Conservation (phyloP, 768 basidiomycete genomes). For the Mycena galericulata region DNA sequence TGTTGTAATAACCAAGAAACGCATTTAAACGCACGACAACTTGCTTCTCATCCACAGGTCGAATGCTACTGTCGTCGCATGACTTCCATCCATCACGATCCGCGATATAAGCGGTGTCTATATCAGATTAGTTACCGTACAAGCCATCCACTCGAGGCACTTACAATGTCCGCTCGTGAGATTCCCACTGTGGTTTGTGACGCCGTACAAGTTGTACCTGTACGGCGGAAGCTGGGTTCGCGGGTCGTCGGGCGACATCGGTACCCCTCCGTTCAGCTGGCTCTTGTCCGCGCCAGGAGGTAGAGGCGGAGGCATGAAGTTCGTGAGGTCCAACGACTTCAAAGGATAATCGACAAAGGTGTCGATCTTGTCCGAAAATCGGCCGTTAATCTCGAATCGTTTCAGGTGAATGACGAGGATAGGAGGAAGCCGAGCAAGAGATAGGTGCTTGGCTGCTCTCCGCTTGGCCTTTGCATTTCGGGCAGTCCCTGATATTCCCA, state of each 20-base stretch:
- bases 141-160: slow-evolving; percentile 44
- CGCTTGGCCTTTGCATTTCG: slow-evolving; percentile 92
- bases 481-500: slow-evolving; percentile 81
- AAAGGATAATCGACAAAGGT: slow-evolving; percentile 93
- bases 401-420: slow-evolving; percentile 94
- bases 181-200: slow-evolving; percentile 96
- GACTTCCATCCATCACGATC: slow-evolving; percentile 91
- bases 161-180: slow-evolving; percentile 95
- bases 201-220: slow-evolving; percentile 93
- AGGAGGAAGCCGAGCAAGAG: slow-evolving; percentile 92
- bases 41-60: slow-evolving; percentile 77
- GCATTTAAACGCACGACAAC: slow-evolving; percentile 73
- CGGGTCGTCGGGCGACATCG: slow-evolving; percentile 73
- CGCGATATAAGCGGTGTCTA: slow-evolving; percentile 94
- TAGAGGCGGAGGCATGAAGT: slow-evolving; percentile 87
- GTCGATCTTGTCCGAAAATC: slow-evolving; percentile 96
- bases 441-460: slow-evolving; percentile 86
- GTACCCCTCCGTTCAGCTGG: slow-evolving; percentile 57
- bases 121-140: slow-evolving; percentile 15
- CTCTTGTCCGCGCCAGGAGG: slow-evolving; percentile 71
- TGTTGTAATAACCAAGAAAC: background rate
- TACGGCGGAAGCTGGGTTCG: slow-evolving; percentile 89
- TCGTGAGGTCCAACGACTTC: slow-evolving; percentile 69
- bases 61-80: slow-evolving; percentile 93
- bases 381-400: slow-evolving; percentile 90